Evolutionary conservation across 176 grass and related monocot genomes (phyloP).

Genomic region (Raddia distichophylla): DNA sequence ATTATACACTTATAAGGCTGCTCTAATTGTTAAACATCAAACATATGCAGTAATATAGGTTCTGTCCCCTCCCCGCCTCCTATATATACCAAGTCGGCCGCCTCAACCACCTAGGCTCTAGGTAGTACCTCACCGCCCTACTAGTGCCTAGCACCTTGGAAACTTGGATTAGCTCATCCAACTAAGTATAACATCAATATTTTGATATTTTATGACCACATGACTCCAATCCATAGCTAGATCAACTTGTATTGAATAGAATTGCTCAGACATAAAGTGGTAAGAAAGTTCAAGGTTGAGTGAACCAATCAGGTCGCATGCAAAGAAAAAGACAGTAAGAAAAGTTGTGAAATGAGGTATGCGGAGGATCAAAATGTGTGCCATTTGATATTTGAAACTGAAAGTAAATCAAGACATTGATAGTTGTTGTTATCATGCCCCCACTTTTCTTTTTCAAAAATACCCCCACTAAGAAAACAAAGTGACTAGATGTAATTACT

Average conservation of each 20-base stretch:
- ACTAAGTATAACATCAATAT: too few species aligned
- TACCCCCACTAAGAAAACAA: constrained; percentile 17
- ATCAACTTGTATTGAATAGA: not conserved
- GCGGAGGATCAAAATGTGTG: constrained; percentile 4
- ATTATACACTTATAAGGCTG: too few species aligned
- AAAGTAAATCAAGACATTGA: constrained; percentile 28
- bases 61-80: too few species aligned
- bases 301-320: not conserved
- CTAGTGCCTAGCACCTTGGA: too few species aligned
- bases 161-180: too few species aligned
- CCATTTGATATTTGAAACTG: constrained; percentile 24
- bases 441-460: constrained; percentile 12
- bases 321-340: not conserved
- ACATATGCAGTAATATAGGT: too few species aligned
- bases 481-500: constrained; percentile 41
- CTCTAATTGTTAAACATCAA: too few species aligned
- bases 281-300: constrained; percentile 10
- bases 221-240: not conserved
- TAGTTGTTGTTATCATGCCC: not conserved
- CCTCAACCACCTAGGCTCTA: too few species aligned
- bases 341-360: not conserved
- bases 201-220: not conserved
- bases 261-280: not conserved
- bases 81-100: too few species aligned
- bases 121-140: too few species aligned